These are phyloP conservation scores for Nissolia schottii DNA, from an alignment of 306 rosid genomes.

Conservation along the genomic window DNA sequence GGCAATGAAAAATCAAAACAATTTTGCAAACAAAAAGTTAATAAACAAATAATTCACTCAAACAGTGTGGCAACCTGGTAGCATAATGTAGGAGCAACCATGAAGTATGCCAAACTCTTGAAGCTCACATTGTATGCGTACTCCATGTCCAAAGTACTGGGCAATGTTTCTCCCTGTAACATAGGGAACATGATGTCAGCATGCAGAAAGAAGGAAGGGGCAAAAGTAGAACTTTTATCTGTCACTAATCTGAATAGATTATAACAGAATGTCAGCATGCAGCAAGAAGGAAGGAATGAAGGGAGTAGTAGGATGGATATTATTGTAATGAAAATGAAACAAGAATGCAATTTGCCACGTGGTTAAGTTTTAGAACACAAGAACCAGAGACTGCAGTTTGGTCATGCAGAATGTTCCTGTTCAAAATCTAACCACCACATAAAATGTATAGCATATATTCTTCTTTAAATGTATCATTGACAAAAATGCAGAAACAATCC, in stretches of 20 bases:
- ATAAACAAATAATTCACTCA: slow-evolving; percentile 1
- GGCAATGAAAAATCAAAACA: neutral
- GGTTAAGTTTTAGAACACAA: neutral
- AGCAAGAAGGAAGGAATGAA: neutral
- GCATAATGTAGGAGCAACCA: slow-evolving; percentile 96
- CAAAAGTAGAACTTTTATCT: neutral
- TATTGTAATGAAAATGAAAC: neutral
- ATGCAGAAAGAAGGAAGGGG: no score
- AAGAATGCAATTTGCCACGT: neutral
- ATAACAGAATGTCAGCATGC: slow-evolving; percentile 6
- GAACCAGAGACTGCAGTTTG: neutral
- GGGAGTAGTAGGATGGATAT: neutral
- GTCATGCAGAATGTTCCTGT: neutral
- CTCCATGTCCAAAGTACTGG: slow-evolving; percentile 31
- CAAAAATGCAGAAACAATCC: neutral
- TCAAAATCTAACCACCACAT: slow-evolving; percentile 13
- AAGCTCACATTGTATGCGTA: slow-evolving; percentile 44
- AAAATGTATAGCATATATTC: neutral
- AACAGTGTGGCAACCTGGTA: slow-evolving; percentile 66
- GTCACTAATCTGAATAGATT: slow-evolving; percentile 3
- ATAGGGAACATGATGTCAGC: slow-evolving; percentile 28
- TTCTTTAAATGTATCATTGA: slow-evolving; percentile 1
- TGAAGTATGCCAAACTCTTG: slow-evolving; percentile 74
- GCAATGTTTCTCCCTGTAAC: slow-evolving; percentile 36
- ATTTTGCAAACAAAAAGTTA: neutral